Evolutionary conservation across 495 filamentous ascomycete species (phyloP), one percentile per base, ranked within the genome.

Genomic region (Neurospora hispaniola): DNA sequence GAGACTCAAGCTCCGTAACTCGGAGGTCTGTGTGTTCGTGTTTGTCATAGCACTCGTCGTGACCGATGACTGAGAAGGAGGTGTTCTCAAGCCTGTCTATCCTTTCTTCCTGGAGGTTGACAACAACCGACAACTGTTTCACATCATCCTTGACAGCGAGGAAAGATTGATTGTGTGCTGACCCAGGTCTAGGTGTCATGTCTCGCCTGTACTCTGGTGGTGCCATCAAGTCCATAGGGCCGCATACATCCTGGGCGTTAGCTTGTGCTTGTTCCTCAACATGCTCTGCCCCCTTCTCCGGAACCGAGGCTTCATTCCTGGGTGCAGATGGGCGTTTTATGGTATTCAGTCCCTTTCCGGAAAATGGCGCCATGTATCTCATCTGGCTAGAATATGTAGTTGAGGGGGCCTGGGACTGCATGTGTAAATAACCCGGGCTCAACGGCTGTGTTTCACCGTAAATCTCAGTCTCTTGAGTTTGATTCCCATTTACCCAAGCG

Each of bases 1-100:
- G 84, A n/a, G 83, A 82, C 78, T 91, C 90, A 16, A 91, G 81
- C 7, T 92, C 89, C 16, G 85, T 82, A 7, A 91, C 79, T 69
- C 89, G 84, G 8, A 82, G 81, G 69, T 91, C 90, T 31, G 85
- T 71, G n/a, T 83, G 75, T 0, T 91, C 90, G 78, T 89, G 82
- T 42, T 83, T 85, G 27, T 89, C 87, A 44, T 88, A 81, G 48
- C 90, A 83, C 31, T 86, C 86, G n/a, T 92, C 90, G 69, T 88
- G 80, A 39, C 82, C 80, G 44, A 82, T 81, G 69, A 86, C 82
- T 11, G 86, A 85, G 75, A 91, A 89, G 0, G 89, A 91, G 0
- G 82, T 81, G 73, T 82, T 89, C 78, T 92, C 90, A 7, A 91
- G 82, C 69, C 79, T 78, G 69, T 90, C 88, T 4, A 92, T 74